phyloP scores from a whole-genome alignment of 306 rosid genomes.

The Phaseolus lunatus region DNA sequence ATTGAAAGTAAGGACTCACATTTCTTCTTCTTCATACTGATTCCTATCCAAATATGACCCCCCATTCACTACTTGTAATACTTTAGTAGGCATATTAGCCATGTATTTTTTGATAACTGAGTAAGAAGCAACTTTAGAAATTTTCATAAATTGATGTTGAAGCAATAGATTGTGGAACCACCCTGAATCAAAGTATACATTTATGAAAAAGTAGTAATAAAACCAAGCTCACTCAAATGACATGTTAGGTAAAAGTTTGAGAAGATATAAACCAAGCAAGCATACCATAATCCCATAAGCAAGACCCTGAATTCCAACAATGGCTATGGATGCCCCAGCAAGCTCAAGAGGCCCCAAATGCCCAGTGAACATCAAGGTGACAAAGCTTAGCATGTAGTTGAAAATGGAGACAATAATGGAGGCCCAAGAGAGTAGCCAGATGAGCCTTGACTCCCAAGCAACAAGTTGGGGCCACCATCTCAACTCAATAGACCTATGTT shows the following conservation, averaged over 20 bases:
- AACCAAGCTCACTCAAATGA: neutral
- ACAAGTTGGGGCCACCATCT: conserved; percentile 62
- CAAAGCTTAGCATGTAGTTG: conserved; percentile 49
- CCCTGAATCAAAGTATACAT: too few relatives aligned
- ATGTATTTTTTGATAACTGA: too few relatives aligned
- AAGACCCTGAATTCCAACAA: conserved; percentile 75
- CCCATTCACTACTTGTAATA: too few relatives aligned
- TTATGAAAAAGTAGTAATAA: too few relatives aligned
- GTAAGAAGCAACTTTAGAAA: too few relatives aligned
- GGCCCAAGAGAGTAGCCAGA: conserved; percentile 22
- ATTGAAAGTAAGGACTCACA: too few relatives aligned
- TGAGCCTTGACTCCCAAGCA: conserved; percentile 69
- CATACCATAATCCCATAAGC: conserved; percentile 74
- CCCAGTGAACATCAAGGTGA: conserved; percentile 58
- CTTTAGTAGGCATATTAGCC: too few relatives aligned
- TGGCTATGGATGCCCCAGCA: conserved; percentile 72
- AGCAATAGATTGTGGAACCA: too few relatives aligned
- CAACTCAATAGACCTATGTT: neutral
- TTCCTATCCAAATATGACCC: too few relatives aligned
- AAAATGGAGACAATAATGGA: conserved; percentile 43
- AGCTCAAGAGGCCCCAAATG: conserved; percentile 66
- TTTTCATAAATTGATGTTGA: too few relatives aligned
- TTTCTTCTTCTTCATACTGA: too few relatives aligned
- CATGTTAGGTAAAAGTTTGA: neutral
- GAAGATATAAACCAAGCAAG: neutral